Base-by-base conservation (phyloP, 768 basidiomycete genomes). In the Pisolithus sp. region DNA sequence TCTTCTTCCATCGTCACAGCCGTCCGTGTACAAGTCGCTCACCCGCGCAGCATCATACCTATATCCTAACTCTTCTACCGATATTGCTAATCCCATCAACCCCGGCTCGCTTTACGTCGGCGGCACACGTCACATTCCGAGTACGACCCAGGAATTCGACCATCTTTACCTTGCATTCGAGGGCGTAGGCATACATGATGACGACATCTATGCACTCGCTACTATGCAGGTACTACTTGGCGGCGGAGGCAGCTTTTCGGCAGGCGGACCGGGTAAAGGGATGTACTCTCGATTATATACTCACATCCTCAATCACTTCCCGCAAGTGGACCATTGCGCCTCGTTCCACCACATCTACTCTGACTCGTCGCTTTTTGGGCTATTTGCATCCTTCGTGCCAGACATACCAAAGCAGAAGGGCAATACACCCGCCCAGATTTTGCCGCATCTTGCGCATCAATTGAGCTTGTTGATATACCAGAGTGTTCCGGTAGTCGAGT, bases 201-300 rank as follows among this genome's bases (percentile, higher is more conserved):
- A 89, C 46, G 93, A 96, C 64, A 86, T 98, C 47, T 98, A 93
- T 67, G 80, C 91, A 6, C 77, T 95, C 17, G 95, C 95, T 18
- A 92, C 89, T 2, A 86, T 98, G 72, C 95, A 99, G 64, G 86
- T 94, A 23, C 80, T 98, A 41, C 80, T 99, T 15, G 95, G 95
- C 30, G 95, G 95, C 1, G 95, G 95, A 7, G 93, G 93, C 17
- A 89, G 86, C 66, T 99, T 99, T 77, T 96, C 93, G 34, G 95
- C 95, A 15, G 89, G 95, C 57, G 95, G 95, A 4, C 95, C 95
- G 2, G 95, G 95, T 15, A 98, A 98, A 73, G 95, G 95, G 60
- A 98, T 98, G 95, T 98, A 96, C 76, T 93, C 93, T 31, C 86
- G 95, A 23, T 72, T 97, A 26, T 97, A 98, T 73, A 95, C 93